Evolutionary conservation across 345 rosid species (phyloP).

Genomic region (Moricandia moricandioides): DNA sequence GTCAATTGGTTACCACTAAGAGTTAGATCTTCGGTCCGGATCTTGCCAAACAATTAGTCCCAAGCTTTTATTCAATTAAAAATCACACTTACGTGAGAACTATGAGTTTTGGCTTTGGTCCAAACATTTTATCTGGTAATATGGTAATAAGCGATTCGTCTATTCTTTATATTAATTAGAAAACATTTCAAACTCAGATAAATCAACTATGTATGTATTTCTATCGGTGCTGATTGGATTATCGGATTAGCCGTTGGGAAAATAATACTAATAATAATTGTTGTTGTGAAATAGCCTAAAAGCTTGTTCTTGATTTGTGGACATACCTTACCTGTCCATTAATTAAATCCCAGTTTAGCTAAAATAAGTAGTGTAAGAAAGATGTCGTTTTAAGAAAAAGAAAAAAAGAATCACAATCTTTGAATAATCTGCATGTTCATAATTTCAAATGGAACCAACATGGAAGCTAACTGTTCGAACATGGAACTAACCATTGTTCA

Average conservation of each 20-base stretch:
- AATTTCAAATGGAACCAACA: slow-evolving; percentile 32
- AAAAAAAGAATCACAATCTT: not conserved
- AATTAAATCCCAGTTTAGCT: not conserved
- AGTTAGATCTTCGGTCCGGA: not conserved
- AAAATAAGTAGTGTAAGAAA: not conserved
- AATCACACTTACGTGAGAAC: too few species aligned
- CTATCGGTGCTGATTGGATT: too few species aligned
- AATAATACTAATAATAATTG: not conserved
- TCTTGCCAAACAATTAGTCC: not conserved
- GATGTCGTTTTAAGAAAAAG: slow-evolving; percentile 1
- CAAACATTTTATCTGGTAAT: too few species aligned
- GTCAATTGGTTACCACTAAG: slow-evolving; percentile 22
- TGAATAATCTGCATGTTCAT: slow-evolving; percentile 22
- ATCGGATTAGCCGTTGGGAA: too few species aligned
- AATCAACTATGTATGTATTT: too few species aligned
- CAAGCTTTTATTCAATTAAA: not conserved
- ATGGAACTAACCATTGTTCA: slow-evolving; percentile 18
- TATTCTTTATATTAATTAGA: too few species aligned
- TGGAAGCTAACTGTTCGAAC: slow-evolving; percentile 30
- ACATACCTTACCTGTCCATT: not conserved
- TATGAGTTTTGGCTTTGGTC: too few species aligned
- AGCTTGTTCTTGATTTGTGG: slow-evolving; percentile 1
- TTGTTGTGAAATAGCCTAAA: slow-evolving; percentile 24
- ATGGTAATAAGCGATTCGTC: too few species aligned
- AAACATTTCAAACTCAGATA: too few species aligned